Evolutionary conservation across 78 protist genomes (phyloP).

Genomic region (Dictyostelium capitatum): DNA sequence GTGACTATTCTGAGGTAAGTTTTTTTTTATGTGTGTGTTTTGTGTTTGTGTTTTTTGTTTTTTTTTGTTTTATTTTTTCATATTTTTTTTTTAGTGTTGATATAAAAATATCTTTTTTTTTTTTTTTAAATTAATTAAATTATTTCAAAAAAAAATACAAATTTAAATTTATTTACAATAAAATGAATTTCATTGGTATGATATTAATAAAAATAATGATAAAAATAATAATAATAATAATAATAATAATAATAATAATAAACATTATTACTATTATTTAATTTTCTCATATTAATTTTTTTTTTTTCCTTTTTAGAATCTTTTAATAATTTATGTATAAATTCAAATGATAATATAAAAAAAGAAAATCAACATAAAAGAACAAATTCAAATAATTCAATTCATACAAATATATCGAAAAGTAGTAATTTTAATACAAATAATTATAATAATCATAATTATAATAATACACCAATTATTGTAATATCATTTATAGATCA

Average conservation of each 20-base stretch:
- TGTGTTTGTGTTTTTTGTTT: too few relatives aligned
- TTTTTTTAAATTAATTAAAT: background rate
- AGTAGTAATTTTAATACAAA: background rate
- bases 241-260: too few relatives aligned
- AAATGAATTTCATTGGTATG: background rate
- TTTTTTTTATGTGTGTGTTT: too few relatives aligned
- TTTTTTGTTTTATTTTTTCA: too few relatives aligned
- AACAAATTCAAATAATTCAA: background rate
- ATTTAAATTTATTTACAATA: background rate
- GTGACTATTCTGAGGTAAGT: too few relatives aligned
- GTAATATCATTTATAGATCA: background rate
- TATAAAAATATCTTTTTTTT: background rate
- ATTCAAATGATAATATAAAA: background rate
- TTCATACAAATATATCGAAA: background rate
- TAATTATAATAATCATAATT: background rate
- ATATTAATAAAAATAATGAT: background rate
- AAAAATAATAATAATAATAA: background rate
- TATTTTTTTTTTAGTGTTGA: too few relatives aligned
- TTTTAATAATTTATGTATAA: background rate
- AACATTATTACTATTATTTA: too few relatives aligned
- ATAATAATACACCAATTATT: background rate
- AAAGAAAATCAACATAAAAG: background rate
- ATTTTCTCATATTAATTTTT: background rate
- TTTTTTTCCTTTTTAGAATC: background rate
- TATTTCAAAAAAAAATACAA: background rate